phyloP scores from a whole-genome alignment of 2,329 filamentous ascomycete genomes.

The Sordariomycetes sp. region DNA sequence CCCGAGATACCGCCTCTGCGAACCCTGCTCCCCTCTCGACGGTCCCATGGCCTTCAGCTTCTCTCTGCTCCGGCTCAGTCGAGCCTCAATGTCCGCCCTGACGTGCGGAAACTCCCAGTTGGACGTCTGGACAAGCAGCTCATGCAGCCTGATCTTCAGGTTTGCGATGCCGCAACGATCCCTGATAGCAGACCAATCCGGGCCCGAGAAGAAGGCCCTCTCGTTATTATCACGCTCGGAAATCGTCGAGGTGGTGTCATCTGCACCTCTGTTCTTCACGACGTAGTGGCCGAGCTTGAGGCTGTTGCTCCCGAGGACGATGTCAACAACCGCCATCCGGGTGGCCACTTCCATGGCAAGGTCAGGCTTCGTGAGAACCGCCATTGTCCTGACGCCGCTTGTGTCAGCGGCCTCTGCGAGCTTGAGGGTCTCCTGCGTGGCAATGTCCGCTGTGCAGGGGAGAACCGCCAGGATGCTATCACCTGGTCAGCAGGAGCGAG shows the following conservation, averaged over 20 bases:
- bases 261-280: constrained; percentile 31
- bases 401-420: constrained; percentile 23
- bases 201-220: constrained; percentile 18
- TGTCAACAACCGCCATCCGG: constrained; percentile 23
- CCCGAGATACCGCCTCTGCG: constrained; percentile 21
- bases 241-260: constrained; percentile 20
- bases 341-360: constrained; percentile 27
- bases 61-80: constrained; percentile 6
- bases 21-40: constrained; percentile 11
- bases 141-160: constrained; percentile 19
- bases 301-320: constrained; percentile 23
- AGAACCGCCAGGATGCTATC: constrained; percentile 28
- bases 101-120: constrained; percentile 23
- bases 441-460: constrained; percentile 23
- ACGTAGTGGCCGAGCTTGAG: constrained; percentile 33
- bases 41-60: constrained; percentile 16
- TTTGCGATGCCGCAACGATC: constrained; percentile 19
- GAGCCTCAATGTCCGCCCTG: constrained; percentile 13
- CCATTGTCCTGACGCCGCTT: constrained; percentile 25
- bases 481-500: not conserved
- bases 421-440: constrained; percentile 24
- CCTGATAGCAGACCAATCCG: constrained; percentile 17
- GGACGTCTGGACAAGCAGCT: constrained; percentile 25
- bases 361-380: constrained; percentile 47
- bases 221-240: constrained; percentile 18